phyloP scores from a whole-genome alignment of 805 yeast species.

The Komagataella phaffii region DNA sequence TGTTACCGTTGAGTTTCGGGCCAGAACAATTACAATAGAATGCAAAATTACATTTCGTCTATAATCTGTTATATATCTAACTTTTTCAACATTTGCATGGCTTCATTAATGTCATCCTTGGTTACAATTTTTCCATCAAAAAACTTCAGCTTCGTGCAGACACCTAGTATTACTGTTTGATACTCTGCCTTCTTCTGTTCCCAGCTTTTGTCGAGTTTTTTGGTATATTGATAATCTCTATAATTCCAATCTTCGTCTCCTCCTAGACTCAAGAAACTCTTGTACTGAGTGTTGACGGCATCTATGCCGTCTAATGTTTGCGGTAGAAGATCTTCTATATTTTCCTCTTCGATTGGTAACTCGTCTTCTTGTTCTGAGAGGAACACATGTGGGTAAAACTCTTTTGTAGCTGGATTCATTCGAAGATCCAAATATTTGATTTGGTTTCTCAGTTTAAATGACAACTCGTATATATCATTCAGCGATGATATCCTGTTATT shows the following conservation, averaged over 20 bases:
- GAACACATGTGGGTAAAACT: slow-evolving; percentile 39
- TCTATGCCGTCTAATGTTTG: slow-evolving; percentile 38
- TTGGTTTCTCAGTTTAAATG: slow-evolving; percentile 17
- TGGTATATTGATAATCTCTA: slow-evolving; percentile 16
- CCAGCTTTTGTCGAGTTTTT: neutral
- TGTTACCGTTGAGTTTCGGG: slow-evolving; percentile 79
- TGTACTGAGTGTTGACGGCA: slow-evolving; percentile 33
- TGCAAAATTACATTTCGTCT: neutral
- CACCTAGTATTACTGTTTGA: neutral
- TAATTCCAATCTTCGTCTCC: slow-evolving; percentile 25
- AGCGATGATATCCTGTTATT: slow-evolving; percentile 29
- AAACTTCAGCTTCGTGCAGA: neutral
- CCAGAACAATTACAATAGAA: slow-evolving; percentile 36
- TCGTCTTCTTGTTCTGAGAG: slow-evolving; percentile 23
- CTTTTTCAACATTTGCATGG: neutral
- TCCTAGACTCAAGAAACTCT: slow-evolving; percentile 20
- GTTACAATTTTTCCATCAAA: neutral
- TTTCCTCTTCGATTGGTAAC: slow-evolving; percentile 5
- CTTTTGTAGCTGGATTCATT: slow-evolving; percentile 32
- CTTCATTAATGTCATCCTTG: neutral
- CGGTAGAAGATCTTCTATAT: slow-evolving; percentile 17
- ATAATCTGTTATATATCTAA: neutral
- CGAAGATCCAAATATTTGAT: slow-evolving; percentile 31
- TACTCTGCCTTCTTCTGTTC: neutral
- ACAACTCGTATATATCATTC: slow-evolving; percentile 18